phyloP scores from a whole-genome alignment of 2,329 filamentous ascomycete genomes.

The Pseudogymnoascus sp. region DNA sequence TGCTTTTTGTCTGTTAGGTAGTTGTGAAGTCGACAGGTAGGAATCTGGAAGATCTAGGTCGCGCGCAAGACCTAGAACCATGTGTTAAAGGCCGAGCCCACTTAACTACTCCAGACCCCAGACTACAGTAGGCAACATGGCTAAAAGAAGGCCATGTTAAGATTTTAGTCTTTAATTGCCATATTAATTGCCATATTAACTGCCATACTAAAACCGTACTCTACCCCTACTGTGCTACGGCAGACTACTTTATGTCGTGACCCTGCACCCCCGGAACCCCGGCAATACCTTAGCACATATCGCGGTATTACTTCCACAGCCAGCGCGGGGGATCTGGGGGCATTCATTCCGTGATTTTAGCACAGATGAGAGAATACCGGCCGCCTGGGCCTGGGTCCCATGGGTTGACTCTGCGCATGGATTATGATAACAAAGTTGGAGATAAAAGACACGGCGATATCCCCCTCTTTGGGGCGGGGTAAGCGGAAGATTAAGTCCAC shows the following conservation, averaged over 20 bases:
- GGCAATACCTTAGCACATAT: background rate
- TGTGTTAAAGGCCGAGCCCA: background rate
- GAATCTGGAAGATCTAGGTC: background rate
- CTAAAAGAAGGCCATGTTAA: background rate
- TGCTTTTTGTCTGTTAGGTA: background rate
- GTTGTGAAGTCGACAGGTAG: background rate
- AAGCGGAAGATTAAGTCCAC: background rate
- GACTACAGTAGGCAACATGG: background rate
- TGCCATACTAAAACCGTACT: background rate
- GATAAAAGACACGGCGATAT: background rate
- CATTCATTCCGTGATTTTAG: constrained; percentile 9
- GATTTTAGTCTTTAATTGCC: background rate
- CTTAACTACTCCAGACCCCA: background rate
- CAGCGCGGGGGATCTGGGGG: background rate
- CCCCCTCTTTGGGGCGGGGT: background rate
- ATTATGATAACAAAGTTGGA: background rate
- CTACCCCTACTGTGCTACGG: background rate
- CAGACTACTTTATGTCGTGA: background rate
- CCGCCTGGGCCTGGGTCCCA: background rate
- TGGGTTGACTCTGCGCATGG: background rate
- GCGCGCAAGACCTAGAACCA: background rate
- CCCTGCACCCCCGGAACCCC: background rate
- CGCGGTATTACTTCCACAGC: background rate
- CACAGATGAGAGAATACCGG: constrained; percentile 9
- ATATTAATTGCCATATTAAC: background rate